phyloP scores from a whole-genome alignment of 2,329 filamentous ascomycete species.

The Balansia obtecta region DNA sequence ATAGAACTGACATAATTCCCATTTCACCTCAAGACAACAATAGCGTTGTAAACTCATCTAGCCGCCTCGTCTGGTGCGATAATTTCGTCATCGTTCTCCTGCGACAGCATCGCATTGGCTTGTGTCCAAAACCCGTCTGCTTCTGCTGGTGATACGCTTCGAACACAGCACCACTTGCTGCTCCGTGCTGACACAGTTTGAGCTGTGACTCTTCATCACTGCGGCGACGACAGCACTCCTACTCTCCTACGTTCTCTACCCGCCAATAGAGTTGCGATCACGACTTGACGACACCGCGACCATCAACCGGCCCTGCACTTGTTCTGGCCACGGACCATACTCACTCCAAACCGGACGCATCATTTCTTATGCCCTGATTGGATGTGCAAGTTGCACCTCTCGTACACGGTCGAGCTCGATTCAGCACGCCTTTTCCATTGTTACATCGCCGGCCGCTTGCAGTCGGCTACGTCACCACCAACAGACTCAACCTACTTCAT shows the following conservation, averaged over 20 bases:
- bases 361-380: neutral
- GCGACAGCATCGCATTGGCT: neutral
- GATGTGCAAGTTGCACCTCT: neutral
- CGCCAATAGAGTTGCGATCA: too few relatives aligned
- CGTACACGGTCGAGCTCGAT: neutral
- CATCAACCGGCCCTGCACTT: neutral
- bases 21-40: neutral
- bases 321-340: neutral
- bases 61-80: neutral
- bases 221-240: conserved; percentile 2
- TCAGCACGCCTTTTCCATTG: neutral
- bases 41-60: neutral
- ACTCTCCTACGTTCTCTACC: neutral
- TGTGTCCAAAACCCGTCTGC: neutral
- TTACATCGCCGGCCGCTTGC: neutral
- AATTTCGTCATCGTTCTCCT: neutral
- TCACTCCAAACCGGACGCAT: neutral
- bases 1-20: too few relatives aligned
- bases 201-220: conserved; percentile 1
- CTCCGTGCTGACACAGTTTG: neutral
- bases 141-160: neutral
- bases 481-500: neutral
- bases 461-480: neutral
- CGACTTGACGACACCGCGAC: neutral
- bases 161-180: neutral